Evolutionary conservation across 768 basidiomycete genomes (phyloP), one percentile per base, ranked within the genome.

Genomic region (Sarcomyxa edulis): DNA sequence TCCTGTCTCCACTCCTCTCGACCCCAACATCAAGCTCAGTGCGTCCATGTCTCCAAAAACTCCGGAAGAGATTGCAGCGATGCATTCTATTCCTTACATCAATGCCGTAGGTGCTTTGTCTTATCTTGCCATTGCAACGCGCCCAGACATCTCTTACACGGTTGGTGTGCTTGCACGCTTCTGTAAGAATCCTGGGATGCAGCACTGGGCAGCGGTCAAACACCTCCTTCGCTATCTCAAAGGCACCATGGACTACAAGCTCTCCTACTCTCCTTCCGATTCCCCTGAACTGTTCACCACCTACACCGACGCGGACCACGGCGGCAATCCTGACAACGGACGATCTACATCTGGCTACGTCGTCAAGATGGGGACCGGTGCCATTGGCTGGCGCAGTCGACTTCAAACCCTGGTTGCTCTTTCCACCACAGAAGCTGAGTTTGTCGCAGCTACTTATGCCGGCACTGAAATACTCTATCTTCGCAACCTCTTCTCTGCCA

Each of bases 391-490:
- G 69, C 38, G 28, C 6, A 62, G 58, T 20, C 53, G 55, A 27
- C 50, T 59, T 15, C 73, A 75, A 50, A 9, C 50, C 1, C 47
- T 61, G 27, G 62, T 71, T n/a, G 54, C 67, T 0, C 46, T 60
- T 3, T 69, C 66, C 6, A 66, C 59, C 1, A 62, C 59, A 2
- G n/a, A n/a, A n/a, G n/a, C n/a, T n/a, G 67, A 71, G 46, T 61
- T 64, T 19, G 62, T 67, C 24, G 54, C 65, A 7, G 56, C 58
- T 2, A 48, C 49, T 1, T 43, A 53, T 28, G 58, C 63, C 5
- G 44, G 51, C 14, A 49, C 54, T 39, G 60, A 66, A 28, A 50
- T 60, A 2, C n/a, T n/a, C 25, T 54, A 9, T 66, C 45, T 66
- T 3, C 48, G 57, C 6, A 52, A 52, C 22, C 34, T 68, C 14